Evolutionary conservation across 2,329 filamentous ascomycete genomes (phyloP).

Genomic region (Metarhizium album): DNA sequence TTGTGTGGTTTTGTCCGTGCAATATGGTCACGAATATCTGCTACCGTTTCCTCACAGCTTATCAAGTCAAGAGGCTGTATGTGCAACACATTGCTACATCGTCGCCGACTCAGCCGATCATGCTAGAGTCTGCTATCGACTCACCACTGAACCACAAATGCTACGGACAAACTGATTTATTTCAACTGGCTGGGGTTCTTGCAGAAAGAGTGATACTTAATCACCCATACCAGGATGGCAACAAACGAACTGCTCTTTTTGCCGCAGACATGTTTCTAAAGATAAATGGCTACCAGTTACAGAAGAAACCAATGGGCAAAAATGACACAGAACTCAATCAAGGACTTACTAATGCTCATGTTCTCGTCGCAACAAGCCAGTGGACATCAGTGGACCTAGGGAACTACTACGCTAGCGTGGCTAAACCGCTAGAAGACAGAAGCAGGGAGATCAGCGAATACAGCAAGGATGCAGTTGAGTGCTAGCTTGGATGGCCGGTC

Average conservation of each 20-base stretch:
- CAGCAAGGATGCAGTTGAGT: not conserved
- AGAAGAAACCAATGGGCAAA: not conserved
- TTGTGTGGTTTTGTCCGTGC: too few species aligned
- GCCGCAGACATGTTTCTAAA: slow-evolving; percentile 14
- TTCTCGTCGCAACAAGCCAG: slow-evolving; percentile 8
- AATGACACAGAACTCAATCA: slow-evolving; percentile 3
- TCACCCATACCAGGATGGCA: slow-evolving; percentile 12
- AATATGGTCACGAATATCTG: too few species aligned
- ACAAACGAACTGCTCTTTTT: slow-evolving; percentile 11
- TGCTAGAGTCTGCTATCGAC: slow-evolving; percentile 10
- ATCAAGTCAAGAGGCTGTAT: slow-evolving; percentile 8
- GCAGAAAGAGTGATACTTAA: slow-evolving; percentile 13
- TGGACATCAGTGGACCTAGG: slow-evolving; percentile 12
- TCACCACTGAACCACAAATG: slow-evolving; percentile 10
- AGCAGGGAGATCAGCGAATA: slow-evolving; percentile 1
- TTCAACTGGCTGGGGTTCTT: slow-evolving; percentile 12
- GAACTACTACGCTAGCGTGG: slow-evolving; percentile 8
- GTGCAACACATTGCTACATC: slow-evolving; percentile 1
- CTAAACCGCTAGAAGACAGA: slow-evolving; percentile 2
- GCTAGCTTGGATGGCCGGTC: not conserved
- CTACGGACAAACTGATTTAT: slow-evolving; percentile 11
- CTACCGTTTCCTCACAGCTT: slow-evolving; percentile 10
- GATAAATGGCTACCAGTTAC: slow-evolving; percentile 12
- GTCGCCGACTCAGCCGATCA: slow-evolving; percentile 7
- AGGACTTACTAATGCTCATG: slow-evolving; percentile 9